Percentiles rank a stretch among this genome's conserved stretches.
Evolutionary conservation across 768 basidiomycete genomes (phyloP).

Genomic region (Tephrocybe sp.): DNA sequence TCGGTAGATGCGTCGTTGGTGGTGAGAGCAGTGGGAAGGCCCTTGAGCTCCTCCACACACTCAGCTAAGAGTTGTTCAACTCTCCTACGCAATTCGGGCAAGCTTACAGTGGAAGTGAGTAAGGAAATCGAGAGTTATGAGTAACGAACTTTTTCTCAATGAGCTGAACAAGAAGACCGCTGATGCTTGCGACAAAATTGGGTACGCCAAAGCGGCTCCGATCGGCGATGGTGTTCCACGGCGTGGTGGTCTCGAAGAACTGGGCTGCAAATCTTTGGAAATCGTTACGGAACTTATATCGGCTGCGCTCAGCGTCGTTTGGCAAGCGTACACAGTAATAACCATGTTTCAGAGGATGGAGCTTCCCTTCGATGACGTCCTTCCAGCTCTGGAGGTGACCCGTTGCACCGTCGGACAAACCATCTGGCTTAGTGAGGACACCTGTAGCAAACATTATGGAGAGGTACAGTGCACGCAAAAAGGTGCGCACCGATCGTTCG

Average conservation of each 20-base stretch:
- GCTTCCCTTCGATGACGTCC: constrained; percentile 48
- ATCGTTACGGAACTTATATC: constrained; percentile 33
- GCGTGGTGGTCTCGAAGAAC: constrained; percentile 48
- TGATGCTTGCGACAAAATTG: constrained; percentile 52
- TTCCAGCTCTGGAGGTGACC: constrained; percentile 45
- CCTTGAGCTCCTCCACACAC: constrained; percentile 30
- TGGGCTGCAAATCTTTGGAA: constrained; percentile 34
- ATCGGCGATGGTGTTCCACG: constrained; percentile 52
- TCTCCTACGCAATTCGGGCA: constrained; percentile 43
- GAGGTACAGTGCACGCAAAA: not conserved
- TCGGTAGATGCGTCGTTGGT: constrained; percentile 43
- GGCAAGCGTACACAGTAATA: constrained; percentile 71
- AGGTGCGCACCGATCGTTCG: constrained; percentile 60
- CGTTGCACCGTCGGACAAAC: constrained; percentile 41
- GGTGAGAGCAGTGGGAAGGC: constrained; percentile 41
- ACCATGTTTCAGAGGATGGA: constrained; percentile 49
- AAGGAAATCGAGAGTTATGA: not conserved
- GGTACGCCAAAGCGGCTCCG: constrained; percentile 54
- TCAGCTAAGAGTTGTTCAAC: constrained; percentile 38
- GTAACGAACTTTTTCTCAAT: constrained; percentile 52
- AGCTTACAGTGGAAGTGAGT: not conserved
- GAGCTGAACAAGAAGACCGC: constrained; percentile 48
- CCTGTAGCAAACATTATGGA: constrained; percentile 34
- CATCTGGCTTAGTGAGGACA: constrained; percentile 72
- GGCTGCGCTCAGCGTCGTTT: constrained; percentile 52